Evolutionary conservation across 352 stramenopile species (phyloP), one percentile per base, ranked within the genome.

Genomic region (Globisporangium spinosum): DNA sequence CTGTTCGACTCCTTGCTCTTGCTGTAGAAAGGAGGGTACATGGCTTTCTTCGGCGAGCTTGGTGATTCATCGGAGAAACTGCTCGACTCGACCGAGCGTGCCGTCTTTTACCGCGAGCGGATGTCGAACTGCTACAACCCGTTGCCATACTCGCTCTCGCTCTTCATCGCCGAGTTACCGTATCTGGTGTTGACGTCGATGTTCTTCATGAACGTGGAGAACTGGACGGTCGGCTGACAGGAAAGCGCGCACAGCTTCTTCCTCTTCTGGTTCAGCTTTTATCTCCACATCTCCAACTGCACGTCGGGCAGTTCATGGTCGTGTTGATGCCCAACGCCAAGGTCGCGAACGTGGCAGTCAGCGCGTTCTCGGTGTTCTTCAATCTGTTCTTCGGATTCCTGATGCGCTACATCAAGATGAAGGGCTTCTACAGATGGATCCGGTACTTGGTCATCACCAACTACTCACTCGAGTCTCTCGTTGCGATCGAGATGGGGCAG

Each of bases 1-100:
- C 80, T 93, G 57, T 98, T 98, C 66, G 93, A 98, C 68, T 76
- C 87, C 68, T 76, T 98, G 0, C 67, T 98, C 9, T 68, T 98
- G 40, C 78, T 98, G 0, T 88, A 95, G 57, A 74, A 72, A 49
- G 81, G 79, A 22, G 82, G 79, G 0, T 79, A 68, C 55, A 81
- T 73, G 10, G 82, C 94, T 1, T 98, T 92, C 71, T 97, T 97
- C 69, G 91, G 93, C 45, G 82, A 95, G 15, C 70, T 98, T 22
- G 93, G 90, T 20, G 65, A 89, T 2, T 87, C 75, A 9, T 43
- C 35, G 10, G 68, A 67, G 20, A 89, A 89, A 55, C 76, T 98
- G 62, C 83, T 98, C 22, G 64, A 89, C 32, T 86, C 70, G 8
- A 62, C 75, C 0, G 76, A 89, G 54, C 77, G 80, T 13, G 76